Base-by-base conservation (phyloP, 2,329 filamentous ascomycete species). In the Rosellinia necatrix region DNA sequence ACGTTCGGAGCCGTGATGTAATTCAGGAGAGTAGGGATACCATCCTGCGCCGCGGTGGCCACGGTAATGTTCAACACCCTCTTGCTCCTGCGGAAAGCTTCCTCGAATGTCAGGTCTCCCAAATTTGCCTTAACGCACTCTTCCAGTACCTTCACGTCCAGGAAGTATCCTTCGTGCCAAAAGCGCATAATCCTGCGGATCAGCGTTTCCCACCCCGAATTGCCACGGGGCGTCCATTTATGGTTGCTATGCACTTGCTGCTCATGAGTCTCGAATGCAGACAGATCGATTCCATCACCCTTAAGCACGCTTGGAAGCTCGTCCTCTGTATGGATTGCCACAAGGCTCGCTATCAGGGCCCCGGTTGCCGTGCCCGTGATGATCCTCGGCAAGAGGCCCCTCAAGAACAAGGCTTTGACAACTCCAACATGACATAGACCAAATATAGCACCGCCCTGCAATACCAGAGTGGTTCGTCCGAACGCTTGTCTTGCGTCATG, bases 1-100 rank as follows among this genome's bases (percentile, higher is more conserved):
- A 97, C 92, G 68, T 97, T 93, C 3, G 93, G 93, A 2, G 93
- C 90, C 1, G 92, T 97, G 47, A 97, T 80, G 69, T 97, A 94
- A 72, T 97, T 97, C 29, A 97, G 81, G 27, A 97, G 76, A 42
- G 89, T 92, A 2, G 92, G 92, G 1, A 93, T 85, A 29, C 90
- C 91, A 12, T 85, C 86, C 59, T 87, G 84, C 5, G 84, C 85
- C 19, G 85, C 86, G 1, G 89, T 90, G 0, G 90, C 89, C 19
- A 97, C 87, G 0, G 92, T 96, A 62, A 97, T 97, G 70, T 97
- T 97, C 64, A 97, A 77, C 3, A 96, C 86, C 47, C 91, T 81
- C 69, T 94, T 94, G 34, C 91, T 96, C 59, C 86, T 85, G 48
- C 87, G 83, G 68, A 92, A 96, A 0, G 93, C 93, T 74, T 97